phyloP scores from a whole-genome alignment of 2,329 filamentous ascomycete species.

The Xylaria digitata region DNA sequence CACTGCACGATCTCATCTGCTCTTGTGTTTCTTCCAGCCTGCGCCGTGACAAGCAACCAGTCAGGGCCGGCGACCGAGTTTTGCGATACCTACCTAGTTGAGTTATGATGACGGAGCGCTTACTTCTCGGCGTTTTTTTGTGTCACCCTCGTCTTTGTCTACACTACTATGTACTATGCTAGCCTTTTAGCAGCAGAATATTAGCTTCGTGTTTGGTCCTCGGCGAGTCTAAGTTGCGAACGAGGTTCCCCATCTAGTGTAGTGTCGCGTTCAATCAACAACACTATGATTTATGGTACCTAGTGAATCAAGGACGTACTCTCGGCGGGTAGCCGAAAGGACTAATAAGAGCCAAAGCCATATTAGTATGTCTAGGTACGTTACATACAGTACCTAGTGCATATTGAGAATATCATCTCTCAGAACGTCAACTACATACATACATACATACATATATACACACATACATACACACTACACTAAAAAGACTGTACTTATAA shows the following conservation, averaged over 20 bases:
- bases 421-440: slow-evolving; percentile 18
- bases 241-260: slow-evolving; percentile 35
- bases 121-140: slow-evolving; percentile 38
- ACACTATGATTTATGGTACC: slow-evolving; percentile 16
- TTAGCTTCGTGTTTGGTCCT: slow-evolving; percentile 26
- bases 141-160: slow-evolving; percentile 29
- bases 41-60: slow-evolving; percentile 17
- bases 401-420: slow-evolving; percentile 10
- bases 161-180: not conserved
- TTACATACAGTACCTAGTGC: slow-evolving; percentile 19
- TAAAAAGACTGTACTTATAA: not conserved
- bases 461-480: too few species aligned
- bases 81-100: slow-evolving; percentile 35
- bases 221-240: slow-evolving; percentile 31
- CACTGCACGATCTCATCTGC: slow-evolving; percentile 39
- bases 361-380: not conserved
- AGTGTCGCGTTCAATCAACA: slow-evolving; percentile 14
- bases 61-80: slow-evolving; percentile 35
- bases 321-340: slow-evolving; percentile 22
- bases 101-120: slow-evolving; percentile 27
- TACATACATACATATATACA: too few species aligned
- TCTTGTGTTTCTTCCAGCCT: slow-evolving; percentile 22
- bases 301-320: slow-evolving; percentile 18
- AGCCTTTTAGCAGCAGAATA: slow-evolving; percentile 8
- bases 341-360: slow-evolving; percentile 19